Evolutionary conservation across 176 grass and related monocot species (phyloP).

Genomic region (Aegilops bicornis): DNA sequence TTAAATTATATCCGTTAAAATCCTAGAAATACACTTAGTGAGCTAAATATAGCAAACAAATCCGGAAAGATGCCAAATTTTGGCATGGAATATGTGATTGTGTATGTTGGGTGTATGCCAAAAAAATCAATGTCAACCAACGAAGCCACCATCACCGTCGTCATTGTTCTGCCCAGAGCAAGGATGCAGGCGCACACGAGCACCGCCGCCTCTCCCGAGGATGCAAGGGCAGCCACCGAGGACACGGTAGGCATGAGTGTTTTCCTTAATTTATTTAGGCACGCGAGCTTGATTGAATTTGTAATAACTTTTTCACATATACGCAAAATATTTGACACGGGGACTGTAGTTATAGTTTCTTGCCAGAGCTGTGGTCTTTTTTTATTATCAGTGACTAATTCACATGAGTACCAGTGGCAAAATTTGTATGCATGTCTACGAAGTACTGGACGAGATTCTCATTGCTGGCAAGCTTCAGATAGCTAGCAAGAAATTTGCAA

Average conservation of each 20-base stretch:
- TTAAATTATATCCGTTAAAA: too few relatives aligned
- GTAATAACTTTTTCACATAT: conserved; percentile 45
- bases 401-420: conserved; percentile 1
- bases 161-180: too few relatives aligned
- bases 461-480: conserved; percentile 89
- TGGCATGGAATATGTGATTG: too few relatives aligned
- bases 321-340: background rate
- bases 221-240: too few relatives aligned
- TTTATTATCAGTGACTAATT: background rate
- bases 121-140: too few relatives aligned
- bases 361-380: background rate
- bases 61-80: too few relatives aligned
- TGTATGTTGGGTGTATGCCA: too few relatives aligned
- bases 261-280: conserved; percentile 39
- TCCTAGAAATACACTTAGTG: too few relatives aligned
- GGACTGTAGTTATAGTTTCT: background rate
- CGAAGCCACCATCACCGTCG: too few relatives aligned
- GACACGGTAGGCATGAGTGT: background rate
- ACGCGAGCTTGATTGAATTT: conserved; percentile 90
- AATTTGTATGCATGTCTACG: conserved; percentile 75
- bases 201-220: too few relatives aligned
- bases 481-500: conserved; percentile 80
- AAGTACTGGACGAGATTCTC: conserved; percentile 87
- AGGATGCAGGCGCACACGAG: too few relatives aligned
- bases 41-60: too few relatives aligned